Base-by-base conservation (phyloP, 1,139 yeast species). In the Sugiyamaella paludigena region DNA sequence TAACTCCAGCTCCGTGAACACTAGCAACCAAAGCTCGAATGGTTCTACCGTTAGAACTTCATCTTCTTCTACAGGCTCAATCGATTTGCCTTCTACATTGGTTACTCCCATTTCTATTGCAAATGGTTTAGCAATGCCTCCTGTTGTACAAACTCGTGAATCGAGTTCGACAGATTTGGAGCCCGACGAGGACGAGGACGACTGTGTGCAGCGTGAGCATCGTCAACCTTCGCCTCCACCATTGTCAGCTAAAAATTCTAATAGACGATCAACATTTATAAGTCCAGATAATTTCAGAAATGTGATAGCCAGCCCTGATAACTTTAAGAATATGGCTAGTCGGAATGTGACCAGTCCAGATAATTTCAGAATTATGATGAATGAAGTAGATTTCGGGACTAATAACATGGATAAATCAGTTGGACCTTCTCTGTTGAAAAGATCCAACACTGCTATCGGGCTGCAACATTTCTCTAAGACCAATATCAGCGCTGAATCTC, bases 401-500 rank as follows among this genome's bases (percentile, higher is more conserved):
- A 40, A 43, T 10, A 36, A 39, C 30, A 13, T 16, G 19, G 45
- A 42, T 6, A 40, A 45, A 16, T 15, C 32, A 12, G 29, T n/a
- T 19, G n/a, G 13, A 54, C 46, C 49, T 7, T 49, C 64, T 13
- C 55, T 63, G 0, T 45, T 68, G 46, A 67, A 60, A 51, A 63
- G 71, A 44, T 63, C 70, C 28, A 64, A 65, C 48, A 66, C 71
- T 2, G 69, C 67, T 6, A 67, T 68, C 48, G 73, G 72, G 1
- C 52, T 69, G 26, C 72, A 69, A 48, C 62, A 58, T 43, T 52
- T 52, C 53, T 43, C 56, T 7, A 36, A 46, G 7, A 55, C 59
- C 4, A 56, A 54, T 40, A 43, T 54, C 38, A 45, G 48, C 26
- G 55, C 54, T 8, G 57, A 54, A 31, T 56, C 59, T 24, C 60